These are phyloP conservation scores for Cucumis cinereus DNA, from an alignment of 306 rosid species.

Conservation along the genomic window DNA sequence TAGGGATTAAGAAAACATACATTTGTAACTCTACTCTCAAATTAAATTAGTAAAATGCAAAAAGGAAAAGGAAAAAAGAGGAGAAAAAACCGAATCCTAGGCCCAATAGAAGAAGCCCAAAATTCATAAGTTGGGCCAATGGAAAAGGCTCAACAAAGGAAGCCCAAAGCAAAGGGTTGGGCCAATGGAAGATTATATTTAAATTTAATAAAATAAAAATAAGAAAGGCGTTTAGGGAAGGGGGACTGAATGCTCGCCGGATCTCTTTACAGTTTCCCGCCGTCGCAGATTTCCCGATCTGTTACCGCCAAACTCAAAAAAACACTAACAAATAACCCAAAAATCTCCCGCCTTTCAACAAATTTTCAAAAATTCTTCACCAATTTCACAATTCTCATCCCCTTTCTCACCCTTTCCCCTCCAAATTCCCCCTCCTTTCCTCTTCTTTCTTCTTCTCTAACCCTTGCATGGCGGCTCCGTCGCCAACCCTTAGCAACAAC, in stretches of 20 bases:
- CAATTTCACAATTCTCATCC: neutral
- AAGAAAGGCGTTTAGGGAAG: neutral
- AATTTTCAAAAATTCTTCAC: neutral
- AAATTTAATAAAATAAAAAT: neutral
- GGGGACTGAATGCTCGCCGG: slow-evolving; percentile 6
- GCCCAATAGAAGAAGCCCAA: neutral
- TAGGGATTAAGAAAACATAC: no score
- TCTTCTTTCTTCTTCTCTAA: neutral
- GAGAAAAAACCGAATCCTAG: no score
- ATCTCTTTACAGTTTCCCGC: slow-evolving; percentile 2
- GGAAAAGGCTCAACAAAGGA: neutral
- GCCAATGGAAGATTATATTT: neutral
- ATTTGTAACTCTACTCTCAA: no score
- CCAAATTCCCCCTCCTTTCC: neutral
- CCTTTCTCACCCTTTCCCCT: neutral
- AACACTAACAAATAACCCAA: neutral
- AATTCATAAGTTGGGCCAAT: neutral
- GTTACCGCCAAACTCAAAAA: slow-evolving; percentile 6
- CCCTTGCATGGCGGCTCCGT: slow-evolving; percentile 28
- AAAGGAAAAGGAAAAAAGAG: no score
- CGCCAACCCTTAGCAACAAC: slow-evolving; percentile 23
- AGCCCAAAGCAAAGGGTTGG: neutral
- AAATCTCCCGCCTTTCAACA: slow-evolving; percentile 6
- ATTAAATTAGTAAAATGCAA: no score
- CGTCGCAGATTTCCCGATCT: slow-evolving; percentile 6